Percentiles rank a stretch among this genome's conserved stretches.
Evolutionary conservation across 179 eudicot genomes (phyloP).

Genomic region (Nepenthes alata): DNA sequence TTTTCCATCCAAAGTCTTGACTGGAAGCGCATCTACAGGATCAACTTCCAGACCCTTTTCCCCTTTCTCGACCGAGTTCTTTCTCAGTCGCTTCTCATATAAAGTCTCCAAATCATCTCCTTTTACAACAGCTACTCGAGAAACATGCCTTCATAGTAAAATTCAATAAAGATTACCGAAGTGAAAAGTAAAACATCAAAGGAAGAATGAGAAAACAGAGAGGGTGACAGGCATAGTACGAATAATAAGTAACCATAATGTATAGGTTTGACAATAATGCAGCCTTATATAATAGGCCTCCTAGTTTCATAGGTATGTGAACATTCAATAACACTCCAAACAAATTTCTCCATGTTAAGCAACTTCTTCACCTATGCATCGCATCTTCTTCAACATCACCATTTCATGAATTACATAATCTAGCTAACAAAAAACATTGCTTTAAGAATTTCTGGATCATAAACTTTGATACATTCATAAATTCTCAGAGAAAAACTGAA

Average conservation of each 20-base stretch:
- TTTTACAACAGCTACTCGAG: slow-evolving; percentile 69
- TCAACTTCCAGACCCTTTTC: slow-evolving; percentile 56
- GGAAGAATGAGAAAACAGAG: background rate
- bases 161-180: background rate
- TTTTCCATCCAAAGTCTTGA: slow-evolving; percentile 72
- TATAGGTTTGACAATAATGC: too few relatives aligned
- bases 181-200: background rate
- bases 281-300: too few relatives aligned
- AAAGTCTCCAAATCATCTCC: slow-evolving; percentile 62
- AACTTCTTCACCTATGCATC: too few relatives aligned
- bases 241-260: background rate
- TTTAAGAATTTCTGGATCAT: too few relatives aligned
- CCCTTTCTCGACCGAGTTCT: slow-evolving; percentile 35
- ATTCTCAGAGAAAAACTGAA: too few relatives aligned
- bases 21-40: slow-evolving; percentile 85
- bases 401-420: too few relatives aligned
- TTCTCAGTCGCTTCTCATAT: slow-evolving; percentile 44
- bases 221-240: background rate
- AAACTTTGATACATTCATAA: too few relatives aligned
- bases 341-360: too few relatives aligned
- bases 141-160: slow-evolving; percentile 48
- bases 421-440: too few relatives aligned
- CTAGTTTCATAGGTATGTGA: too few relatives aligned
- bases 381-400: too few relatives aligned
- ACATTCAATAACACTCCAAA: too few relatives aligned